Base-by-base conservation (phyloP, 169 alveolate species). In the Eimeria tenella region DNA sequence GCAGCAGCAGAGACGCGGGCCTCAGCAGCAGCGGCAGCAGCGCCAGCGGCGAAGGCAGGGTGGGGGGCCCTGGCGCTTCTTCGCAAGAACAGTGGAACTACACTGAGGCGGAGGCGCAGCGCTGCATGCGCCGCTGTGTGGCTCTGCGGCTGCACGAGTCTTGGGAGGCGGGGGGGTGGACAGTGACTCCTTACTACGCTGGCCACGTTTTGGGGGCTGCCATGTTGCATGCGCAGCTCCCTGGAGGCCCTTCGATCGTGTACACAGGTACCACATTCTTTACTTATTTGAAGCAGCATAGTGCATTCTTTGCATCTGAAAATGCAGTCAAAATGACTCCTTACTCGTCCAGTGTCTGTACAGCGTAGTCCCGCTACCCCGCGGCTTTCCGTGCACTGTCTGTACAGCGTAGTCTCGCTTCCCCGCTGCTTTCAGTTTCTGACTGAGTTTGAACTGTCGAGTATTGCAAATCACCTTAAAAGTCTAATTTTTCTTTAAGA, bases 191-290 rank as follows among this genome's bases (percentile, higher is more conserved):
- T 75, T 99, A 97, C 95, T 97, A 99, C 93, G 99, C 99, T 0
- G 99, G 99, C 0, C 99, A 99, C 96, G 99, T 99, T 55, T 96
- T 99, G 42, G 99, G 99, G 5, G 99, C 99, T 1, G 99, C 99
- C 52, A 99, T 99, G 99, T 99, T 99, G 96, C 94, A 98, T 83
- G 99, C 99, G 73, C 99, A 98, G 95, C 98, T 99, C 86, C 62
- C 83, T 25, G 99, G 98, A 42, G 83, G 70, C 2, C 31, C 31
- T 23, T 23, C 79, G 0, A 19, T 88, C 15, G 94, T 99, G 56
- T 99, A 99, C 96, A 99, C 99, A 15, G 99, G 99, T 6, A 7
- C n/a, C n/a, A n/a, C n/a, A n/a, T n/a, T n/a, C n/a, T n/a, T n/a
- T n/a, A n/a, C n/a, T n/a, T n/a, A n/a, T n/a, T n/a, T n/a, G n/a